These are phyloP conservation scores for Corymbia maculata DNA, from an alignment of 345 rosid species.

Conservation along the genomic window DNA sequence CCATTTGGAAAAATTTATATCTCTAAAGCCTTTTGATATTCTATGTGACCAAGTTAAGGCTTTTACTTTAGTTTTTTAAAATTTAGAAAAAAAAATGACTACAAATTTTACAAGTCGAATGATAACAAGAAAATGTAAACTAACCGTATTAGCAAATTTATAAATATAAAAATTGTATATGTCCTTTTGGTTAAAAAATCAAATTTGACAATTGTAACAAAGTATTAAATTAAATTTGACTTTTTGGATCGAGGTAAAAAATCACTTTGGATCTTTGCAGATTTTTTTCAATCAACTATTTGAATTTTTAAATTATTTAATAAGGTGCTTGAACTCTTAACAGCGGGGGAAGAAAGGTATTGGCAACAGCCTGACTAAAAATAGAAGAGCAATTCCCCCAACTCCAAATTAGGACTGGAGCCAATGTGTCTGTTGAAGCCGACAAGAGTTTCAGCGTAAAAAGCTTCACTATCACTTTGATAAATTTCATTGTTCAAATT, in stretches of 20 bases:
- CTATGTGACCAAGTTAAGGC: too few relatives aligned
- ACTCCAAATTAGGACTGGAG: not conserved
- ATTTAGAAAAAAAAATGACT: not conserved
- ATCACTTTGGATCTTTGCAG: not conserved
- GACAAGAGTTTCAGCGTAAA: not conserved
- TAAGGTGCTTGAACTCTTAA: not conserved
- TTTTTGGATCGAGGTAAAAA: not conserved
- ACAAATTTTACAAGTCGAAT: not conserved
- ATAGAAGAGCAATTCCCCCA: not conserved
- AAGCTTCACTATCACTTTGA: not conserved
- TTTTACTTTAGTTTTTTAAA: too few relatives aligned
- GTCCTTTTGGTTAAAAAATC: not conserved
- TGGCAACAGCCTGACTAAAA: not conserved
- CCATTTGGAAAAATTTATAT: too few relatives aligned
- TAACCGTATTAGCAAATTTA: not conserved
- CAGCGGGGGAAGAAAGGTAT: not conserved
- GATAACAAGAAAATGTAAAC: not conserved
- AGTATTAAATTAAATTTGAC: not conserved
- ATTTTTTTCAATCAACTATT: not conserved
- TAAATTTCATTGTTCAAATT: not conserved
- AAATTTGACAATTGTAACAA: not conserved
- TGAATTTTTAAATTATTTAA: not conserved
- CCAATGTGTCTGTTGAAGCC: not conserved
- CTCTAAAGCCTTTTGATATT: too few relatives aligned
- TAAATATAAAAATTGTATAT: not conserved